These are phyloP conservation scores for Telfairia occidentalis DNA, from an alignment of 331 rosid genomes.

Conservation along the genomic window DNA sequence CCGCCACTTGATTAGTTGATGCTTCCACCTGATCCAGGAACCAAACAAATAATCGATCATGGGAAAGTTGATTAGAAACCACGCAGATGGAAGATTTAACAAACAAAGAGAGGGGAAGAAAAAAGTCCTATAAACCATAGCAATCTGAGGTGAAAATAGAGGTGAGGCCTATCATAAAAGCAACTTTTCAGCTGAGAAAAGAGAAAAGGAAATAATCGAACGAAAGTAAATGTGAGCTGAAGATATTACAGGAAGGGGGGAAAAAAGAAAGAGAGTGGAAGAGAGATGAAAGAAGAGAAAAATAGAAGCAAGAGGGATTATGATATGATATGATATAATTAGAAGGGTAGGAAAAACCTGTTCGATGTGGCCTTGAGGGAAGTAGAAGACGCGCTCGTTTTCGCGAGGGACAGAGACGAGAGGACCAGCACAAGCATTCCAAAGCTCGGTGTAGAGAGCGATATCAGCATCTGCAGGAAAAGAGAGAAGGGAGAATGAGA, in stretches of 20 bases:
- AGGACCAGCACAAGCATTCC: constrained; percentile 99
- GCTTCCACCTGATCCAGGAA: constrained; percentile 70
- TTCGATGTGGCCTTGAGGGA: constrained; percentile 97
- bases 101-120: neutral
- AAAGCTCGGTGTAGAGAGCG: constrained; percentile 80
- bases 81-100: neutral
- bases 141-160: neutral
- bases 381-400: constrained; percentile 73
- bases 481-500: neutral
- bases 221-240: neutral
- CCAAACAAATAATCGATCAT: constrained; percentile 6
- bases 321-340: neutral
- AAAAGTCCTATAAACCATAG: neutral
- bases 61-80: neutral
- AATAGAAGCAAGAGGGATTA: neutral
- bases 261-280: neutral
- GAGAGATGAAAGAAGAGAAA: too few species aligned
- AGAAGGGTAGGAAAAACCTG: constrained; percentile 38
- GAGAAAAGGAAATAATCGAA: neutral
- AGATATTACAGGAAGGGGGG: neutral
- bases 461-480: constrained; percentile 49
- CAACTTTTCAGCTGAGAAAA: neutral
- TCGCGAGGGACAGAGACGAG: constrained; percentile 91
- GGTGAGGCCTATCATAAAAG: neutral
- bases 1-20: constrained; percentile 86